Percentiles rank a stretch among this genome's conserved stretches.
phyloP scores from a whole-genome alignment of 805 yeast species.

The Monosporozyma yasuniensis region DNA sequence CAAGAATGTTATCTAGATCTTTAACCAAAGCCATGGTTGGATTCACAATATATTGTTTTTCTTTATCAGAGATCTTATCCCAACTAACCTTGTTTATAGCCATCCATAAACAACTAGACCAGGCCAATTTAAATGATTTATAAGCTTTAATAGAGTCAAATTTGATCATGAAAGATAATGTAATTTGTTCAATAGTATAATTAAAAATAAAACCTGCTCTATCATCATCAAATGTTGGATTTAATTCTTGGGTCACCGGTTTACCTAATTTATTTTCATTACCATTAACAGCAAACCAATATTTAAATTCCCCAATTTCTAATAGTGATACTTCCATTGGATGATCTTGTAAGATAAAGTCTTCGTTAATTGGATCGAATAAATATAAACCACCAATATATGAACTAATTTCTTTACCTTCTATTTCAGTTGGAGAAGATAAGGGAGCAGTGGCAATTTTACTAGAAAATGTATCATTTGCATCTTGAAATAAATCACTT shows the following conservation, averaged over 20 bases:
- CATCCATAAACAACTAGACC: slow-evolving; percentile 56
- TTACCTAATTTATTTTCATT: slow-evolving; percentile 31
- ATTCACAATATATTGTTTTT: slow-evolving; percentile 48
- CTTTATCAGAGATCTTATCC: slow-evolving; percentile 35
- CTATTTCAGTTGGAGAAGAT: slow-evolving; percentile 8
- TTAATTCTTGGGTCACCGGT: slow-evolving; percentile 41
- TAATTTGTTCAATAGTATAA: slow-evolving; percentile 33
- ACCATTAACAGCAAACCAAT: slow-evolving; percentile 40
- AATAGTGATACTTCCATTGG: slow-evolving; percentile 32
- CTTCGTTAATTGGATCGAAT: slow-evolving; percentile 44
- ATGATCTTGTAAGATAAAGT: slow-evolving; percentile 38
- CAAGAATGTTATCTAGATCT: slow-evolving; percentile 28
- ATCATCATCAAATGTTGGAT: slow-evolving; percentile 57
- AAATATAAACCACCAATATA: slow-evolving; percentile 36
- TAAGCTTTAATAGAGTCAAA: slow-evolving; percentile 38
- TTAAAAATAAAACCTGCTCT: slow-evolving; percentile 54
- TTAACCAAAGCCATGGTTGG: slow-evolving; percentile 35
- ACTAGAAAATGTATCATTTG: slow-evolving; percentile 7
- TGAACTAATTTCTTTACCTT: slow-evolving; percentile 13
- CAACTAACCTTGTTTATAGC: slow-evolving; percentile 42
- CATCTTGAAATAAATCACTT: slow-evolving; percentile 11
- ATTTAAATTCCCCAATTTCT: slow-evolving; percentile 44
- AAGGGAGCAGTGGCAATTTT: not conserved
- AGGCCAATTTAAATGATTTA: slow-evolving; percentile 42
- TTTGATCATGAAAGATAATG: slow-evolving; percentile 55